A percentile compares a stretch with the other conserved stretches of the same genome.
Conservation (phyloP, 148 eudicot species). For the Nepenthes gracilis region DNA sequence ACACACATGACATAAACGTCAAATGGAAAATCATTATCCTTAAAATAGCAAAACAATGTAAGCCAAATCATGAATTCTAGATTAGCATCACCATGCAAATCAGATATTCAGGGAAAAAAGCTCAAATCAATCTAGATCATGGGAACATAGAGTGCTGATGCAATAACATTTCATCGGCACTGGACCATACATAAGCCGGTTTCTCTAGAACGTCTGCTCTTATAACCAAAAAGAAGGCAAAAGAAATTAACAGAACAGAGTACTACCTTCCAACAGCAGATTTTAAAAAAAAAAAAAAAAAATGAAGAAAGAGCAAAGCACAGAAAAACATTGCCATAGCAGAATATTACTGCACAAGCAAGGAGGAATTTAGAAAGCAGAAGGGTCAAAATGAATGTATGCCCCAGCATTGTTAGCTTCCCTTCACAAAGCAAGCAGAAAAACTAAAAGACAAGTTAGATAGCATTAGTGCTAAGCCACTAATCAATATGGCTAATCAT, state of each 20-base stretch:
- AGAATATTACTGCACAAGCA: no score
- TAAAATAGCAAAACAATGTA: conserved; percentile 3
- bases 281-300: background rate
- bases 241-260: no score
- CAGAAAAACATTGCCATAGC: no score
- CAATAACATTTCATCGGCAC: conserved; percentile 19
- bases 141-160: conserved; percentile 24
- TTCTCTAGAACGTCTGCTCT: background rate
- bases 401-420: no score
- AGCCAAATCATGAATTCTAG: conserved; percentile 9
- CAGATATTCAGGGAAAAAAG: conserved; percentile 11
- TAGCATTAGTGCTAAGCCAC: no score
- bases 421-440: no score
- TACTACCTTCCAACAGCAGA: background rate
- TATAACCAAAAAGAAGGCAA: no score
- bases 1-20: background rate
- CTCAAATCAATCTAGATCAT: conserved; percentile 18
- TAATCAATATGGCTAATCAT: no score
- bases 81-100: conserved; percentile 10
- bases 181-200: conserved; percentile 25
- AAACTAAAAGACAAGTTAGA: no score
- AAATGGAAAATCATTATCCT: background rate
- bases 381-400: no score
- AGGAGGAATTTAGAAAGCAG: no score
- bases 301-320: no score